Base-by-base conservation (phyloP, 202 grass and related monocot genomes). In the Zizania palustris region DNA sequence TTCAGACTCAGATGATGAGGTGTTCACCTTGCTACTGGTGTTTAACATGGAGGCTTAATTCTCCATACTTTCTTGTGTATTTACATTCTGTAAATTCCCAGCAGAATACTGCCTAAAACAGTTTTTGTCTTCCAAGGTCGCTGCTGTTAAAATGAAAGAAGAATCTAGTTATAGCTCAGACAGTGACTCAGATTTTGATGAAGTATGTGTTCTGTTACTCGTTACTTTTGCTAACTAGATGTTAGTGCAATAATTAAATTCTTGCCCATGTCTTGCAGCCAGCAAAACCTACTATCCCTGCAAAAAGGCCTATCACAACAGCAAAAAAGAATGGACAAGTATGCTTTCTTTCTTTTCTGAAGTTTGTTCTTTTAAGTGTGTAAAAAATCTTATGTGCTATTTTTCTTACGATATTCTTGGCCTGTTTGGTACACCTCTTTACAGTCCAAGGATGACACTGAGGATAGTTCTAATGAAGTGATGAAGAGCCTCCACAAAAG, bases 401-500 rank as follows among this genome's bases (percentile, higher is more conserved):
- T 18, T 2, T 88, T 19, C n/a, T 19, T 45, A 54, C 51, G 21
- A 45, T 34, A 69, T 61, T 80, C 34, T 62, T 72, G 14, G 15
- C n/a, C 16, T 40, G 35, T 35, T 69, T 71, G 49, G n/a, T 19
- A 54, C 16, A n/a, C 14, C n/a, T 40, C 22, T 61, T 71, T 69
- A 36, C 63, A 90, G 76, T 58, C 79, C 9, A 88, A 90, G 48
- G 76, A 48, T 18, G 85, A 89, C 49, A 89, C 92, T 14, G 92
- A 85, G 44, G 66, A 84, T 54, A 92, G 83, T 85, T 93, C 91
- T 4, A 83, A 93, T 66, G 92, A 59, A 88, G 80, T 64, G 88
- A 91, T 11, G 79, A 86, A 46, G 90, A 93, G 53, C 93, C 90
- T 22, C 86, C 85, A 66, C 79, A 66, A 67, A 97, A 93, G 84